Base-by-base conservation (phyloP, 1,139 yeast species). In the Geotrichum histeridarum region DNA sequence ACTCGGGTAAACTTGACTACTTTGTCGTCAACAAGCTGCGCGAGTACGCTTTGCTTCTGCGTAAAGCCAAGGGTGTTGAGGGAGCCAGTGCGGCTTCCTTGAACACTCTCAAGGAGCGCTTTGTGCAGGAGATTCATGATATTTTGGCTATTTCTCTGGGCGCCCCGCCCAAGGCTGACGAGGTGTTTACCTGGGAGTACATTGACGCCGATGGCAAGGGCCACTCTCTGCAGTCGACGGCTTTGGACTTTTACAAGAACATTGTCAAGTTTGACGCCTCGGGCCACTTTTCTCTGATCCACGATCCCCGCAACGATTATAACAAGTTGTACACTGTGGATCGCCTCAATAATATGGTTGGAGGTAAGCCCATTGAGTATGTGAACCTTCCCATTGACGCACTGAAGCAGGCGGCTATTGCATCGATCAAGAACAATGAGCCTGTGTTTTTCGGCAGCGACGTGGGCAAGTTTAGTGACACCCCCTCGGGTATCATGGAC, bases 401-500 rank as follows among this genome's bases (percentile, higher is more conserved):
- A 41, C 70, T 83, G 59, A 83, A 83, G 68, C 58, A 73, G 48
- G 76, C 80, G 14, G 85, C 84, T 30, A 81, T 83, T 59, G 73
- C 73, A 54, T 77, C 81, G 78, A 75, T 83, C 64, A 75, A 81
- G 64, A 77, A 76, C 62, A 79, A 82, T 63, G 82, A 81, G 61
- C 87, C 87, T 0, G 81, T 83, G 11, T 83, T 83, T 69, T 83
- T 83, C 64, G 87, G 87, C 8, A 80, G 80, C n/a, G 87, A 83
- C 63, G 86, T 82, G 35, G 84, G 84, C 27, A 80, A 82, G 66
- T 82, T 76, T 62, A 70, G 73, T 49, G 77, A 79, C 63, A 66
- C 75, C 12, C 58, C 61, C 8, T 62, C 76, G 2, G 88, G 88
- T 12, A 67, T 81, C 15, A 73, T 83, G 67, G 88, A 82, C 63